Evolutionary conservation across 192 early-diverging fungal species (phyloP).

Genomic region (Backusella westeae): DNA sequence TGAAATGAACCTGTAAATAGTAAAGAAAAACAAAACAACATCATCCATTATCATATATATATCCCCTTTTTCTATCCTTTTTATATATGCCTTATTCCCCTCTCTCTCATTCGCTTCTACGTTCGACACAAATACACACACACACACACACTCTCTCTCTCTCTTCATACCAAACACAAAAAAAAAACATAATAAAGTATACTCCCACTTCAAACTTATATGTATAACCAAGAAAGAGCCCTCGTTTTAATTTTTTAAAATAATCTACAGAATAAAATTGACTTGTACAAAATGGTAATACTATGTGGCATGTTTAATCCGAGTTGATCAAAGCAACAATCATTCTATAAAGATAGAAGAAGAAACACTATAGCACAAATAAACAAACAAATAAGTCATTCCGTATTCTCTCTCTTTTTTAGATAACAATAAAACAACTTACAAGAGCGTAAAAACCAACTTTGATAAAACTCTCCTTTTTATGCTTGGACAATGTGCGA

Average conservation of each 20-base stretch:
- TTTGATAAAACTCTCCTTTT: constrained; percentile 93
- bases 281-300: neutral
- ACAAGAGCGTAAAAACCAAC: constrained; percentile 88
- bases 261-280: neutral
- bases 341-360: constrained; percentile 79
- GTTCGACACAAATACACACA: neutral
- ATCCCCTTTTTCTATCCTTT: neutral
- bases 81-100: neutral
- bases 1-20: neutral
- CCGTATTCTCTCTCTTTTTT: neutral
- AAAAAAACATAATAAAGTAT: neutral
- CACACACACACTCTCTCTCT: neutral
- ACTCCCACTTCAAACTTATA: neutral
- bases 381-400: neutral
- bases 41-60: neutral
- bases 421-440: neutral
- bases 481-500: constrained; percentile 84
- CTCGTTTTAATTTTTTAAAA: neutral
- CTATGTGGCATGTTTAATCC: neutral
- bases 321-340: constrained; percentile 24
- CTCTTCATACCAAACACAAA: neutral
- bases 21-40: neutral
- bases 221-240: neutral
- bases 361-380: constrained; percentile 55
- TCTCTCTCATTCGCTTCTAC: neutral